A percentile compares a stretch with the other conserved stretches of the same genome.
Evolutionary conservation across 805 yeast genomes (phyloP).

Genomic region (Candida nonsorbophila): DNA sequence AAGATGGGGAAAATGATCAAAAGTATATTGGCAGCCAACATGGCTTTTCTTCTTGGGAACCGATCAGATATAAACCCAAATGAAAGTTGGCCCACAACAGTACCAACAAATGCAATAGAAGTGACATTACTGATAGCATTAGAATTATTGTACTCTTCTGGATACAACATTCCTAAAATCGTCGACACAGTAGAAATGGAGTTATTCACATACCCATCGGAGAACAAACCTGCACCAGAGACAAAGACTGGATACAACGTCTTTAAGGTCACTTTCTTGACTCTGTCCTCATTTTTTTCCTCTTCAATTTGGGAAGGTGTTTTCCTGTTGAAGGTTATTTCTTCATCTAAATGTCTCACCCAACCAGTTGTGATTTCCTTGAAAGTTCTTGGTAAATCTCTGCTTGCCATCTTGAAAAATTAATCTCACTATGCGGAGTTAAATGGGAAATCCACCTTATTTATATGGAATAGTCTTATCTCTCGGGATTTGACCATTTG

Average conservation of each 20-base stretch:
- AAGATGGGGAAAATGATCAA: slow-evolving; percentile 74
- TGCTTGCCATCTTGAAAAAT: slow-evolving; percentile 21
- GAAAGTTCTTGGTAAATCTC: slow-evolving; percentile 47
- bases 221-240: slow-evolving; percentile 89
- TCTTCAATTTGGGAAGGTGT: slow-evolving; percentile 18
- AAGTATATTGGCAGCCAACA: slow-evolving; percentile 72
- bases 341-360: slow-evolving; percentile 36
- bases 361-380: slow-evolving; percentile 35
- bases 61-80: slow-evolving; percentile 83
- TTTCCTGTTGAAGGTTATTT: slow-evolving; percentile 35
- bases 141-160: slow-evolving; percentile 54
- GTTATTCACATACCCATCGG: slow-evolving; percentile 90
- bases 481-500: neutral
- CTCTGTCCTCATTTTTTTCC: slow-evolving; percentile 8
- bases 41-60: slow-evolving; percentile 74
- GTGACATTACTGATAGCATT: slow-evolving; percentile 74
- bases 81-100: slow-evolving; percentile 75
- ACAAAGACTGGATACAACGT: slow-evolving; percentile 62
- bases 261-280: slow-evolving; percentile 13
- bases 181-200: slow-evolving; percentile 75
- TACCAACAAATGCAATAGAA: slow-evolving; percentile 88
- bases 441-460: no score
- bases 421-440: neutral
- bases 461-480: no score
- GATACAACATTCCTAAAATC: slow-evolving; percentile 63